These are phyloP conservation scores for Clavariopsis aquatica DNA, from an alignment of 495 filamentous ascomycete species.

Conservation along the genomic window DNA sequence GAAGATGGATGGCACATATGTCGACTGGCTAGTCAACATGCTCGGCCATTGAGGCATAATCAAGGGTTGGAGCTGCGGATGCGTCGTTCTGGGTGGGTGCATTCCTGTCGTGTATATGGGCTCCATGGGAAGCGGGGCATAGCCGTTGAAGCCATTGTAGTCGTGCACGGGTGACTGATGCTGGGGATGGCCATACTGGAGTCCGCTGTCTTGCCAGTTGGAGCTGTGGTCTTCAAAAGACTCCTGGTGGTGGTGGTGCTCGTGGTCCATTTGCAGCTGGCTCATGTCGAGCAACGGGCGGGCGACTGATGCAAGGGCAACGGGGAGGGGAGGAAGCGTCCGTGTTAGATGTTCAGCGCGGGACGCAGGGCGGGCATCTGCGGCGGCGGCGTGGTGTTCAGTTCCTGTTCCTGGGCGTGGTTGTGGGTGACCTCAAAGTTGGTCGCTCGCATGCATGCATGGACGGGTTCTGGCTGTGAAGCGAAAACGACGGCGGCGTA, in stretches of 20 bases:
- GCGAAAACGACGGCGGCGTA: conserved; percentile 32
- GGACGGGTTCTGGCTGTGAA: conserved; percentile 32
- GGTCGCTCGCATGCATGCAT: conserved; percentile 42
- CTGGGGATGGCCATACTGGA: conserved; percentile 40
- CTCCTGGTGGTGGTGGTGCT: conserved; percentile 40
- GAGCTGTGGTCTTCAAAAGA: conserved; percentile 40
- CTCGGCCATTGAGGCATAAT: conserved; percentile 57
- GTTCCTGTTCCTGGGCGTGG: conserved; percentile 27
- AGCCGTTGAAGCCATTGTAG: conserved; percentile 48
- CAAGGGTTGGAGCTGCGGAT: conserved; percentile 53
- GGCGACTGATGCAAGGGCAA: conserved; percentile 5
- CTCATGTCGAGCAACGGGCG: conserved; percentile 38
- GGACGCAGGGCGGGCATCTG: conserved; percentile 32
- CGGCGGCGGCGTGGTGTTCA: conserved; percentile 16
- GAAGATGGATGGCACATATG: conserved; percentile 43
- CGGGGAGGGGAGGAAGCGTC: conserved; percentile 36
- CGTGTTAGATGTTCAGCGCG: conserved; percentile 30
- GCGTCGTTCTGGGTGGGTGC: conserved; percentile 46
- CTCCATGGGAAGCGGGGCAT: conserved; percentile 49
- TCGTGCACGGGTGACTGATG: conserved; percentile 51
- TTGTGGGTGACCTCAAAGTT: conserved; percentile 30
- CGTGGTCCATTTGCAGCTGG: conserved; percentile 47
- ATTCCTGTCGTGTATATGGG: conserved; percentile 46
- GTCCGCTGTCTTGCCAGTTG: conserved; percentile 36
- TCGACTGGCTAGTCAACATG: conserved; percentile 54